Base-by-base conservation (phyloP, 257 asterid genomes). In the Knoxia roxburghii region DNA sequence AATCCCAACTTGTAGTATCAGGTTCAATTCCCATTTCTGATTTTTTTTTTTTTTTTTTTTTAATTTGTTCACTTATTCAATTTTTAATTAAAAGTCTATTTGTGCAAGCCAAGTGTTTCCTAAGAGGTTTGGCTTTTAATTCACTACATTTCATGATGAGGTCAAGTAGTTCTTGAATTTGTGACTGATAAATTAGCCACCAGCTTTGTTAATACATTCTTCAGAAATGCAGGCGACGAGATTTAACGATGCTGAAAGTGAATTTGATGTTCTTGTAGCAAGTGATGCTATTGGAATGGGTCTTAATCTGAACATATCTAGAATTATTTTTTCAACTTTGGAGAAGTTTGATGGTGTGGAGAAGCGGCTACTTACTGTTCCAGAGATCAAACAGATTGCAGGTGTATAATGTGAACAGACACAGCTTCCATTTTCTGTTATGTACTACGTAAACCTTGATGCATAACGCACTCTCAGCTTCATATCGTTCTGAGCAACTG, bases 271-370 rank as follows among this genome's bases (percentile, higher is more conserved):
- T 77, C 97, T 93, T 43, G 97, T 90, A 66, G 95, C 99, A 29
- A 93, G 96, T 70, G 99, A 93, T 79, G 99, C 97, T 67, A 90
- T 90, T 71, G 99, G 99, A 73, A 90, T 93, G 99, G 99, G 99
- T 76, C 95, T 90, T 80, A 93, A 93, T 83, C 96, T 93, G 53
- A 93, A 93, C 75, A 93, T 88, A 67, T 93, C 96, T 51, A 85
- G 99, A 84, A 88, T 93, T 37, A 80, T 93, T 61, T 93, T 93
- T 78, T 86, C 97, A 37, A 86, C 89, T 46, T 43, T 93, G 80
- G 74, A 62, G 76, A 90, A 93, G 75, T 90, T 88, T 75, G 99
- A 93, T 76, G 99, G 99, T 39, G 57, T 62, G 40, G 92, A 85
- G 76, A 61, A 6, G 46, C 87, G 97, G 77, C 81, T 88, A 24